These are phyloP conservation scores for Niveomyces coronatus DNA, from an alignment of 2,329 filamentous ascomycete genomes.

Conservation along the genomic window DNA sequence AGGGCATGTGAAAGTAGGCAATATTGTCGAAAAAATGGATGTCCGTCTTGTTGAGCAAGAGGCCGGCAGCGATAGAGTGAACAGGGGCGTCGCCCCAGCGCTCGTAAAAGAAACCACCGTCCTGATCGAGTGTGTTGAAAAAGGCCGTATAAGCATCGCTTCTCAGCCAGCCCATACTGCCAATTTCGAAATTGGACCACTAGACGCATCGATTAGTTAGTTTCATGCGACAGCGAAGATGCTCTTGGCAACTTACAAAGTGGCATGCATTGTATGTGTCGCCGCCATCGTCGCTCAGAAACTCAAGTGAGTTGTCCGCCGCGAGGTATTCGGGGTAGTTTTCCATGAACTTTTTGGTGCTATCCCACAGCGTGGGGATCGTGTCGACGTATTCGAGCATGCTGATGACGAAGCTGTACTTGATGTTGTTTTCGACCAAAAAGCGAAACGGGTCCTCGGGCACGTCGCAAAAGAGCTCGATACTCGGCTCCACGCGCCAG, in stretches of 20 bases:
- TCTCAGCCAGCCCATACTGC: slow-evolving; percentile 86
- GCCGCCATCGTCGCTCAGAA: slow-evolving; percentile 84
- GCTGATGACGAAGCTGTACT: slow-evolving; percentile 94
- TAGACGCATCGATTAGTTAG: slow-evolving; percentile 27
- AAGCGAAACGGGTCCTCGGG: slow-evolving; percentile 92
- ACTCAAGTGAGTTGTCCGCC: slow-evolving; percentile 76
- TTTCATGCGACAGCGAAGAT: not conserved
- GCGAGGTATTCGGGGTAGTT: slow-evolving; percentile 81
- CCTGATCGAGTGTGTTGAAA: slow-evolving; percentile 85
- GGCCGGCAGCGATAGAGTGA: slow-evolving; percentile 86
- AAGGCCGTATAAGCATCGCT: slow-evolving; percentile 83
- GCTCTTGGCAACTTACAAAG: slow-evolving; percentile 54
- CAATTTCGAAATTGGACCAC: slow-evolving; percentile 99
- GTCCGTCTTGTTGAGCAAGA: slow-evolving; percentile 85
- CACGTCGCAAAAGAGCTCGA: slow-evolving; percentile 94
- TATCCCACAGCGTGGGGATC: slow-evolving; percentile 92
- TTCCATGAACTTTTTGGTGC: slow-evolving; percentile 87
- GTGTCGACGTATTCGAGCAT: slow-evolving; percentile 96
- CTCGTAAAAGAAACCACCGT: slow-evolving; percentile 97
- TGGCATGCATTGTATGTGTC: slow-evolving; percentile 95
- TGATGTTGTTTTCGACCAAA: slow-evolving; percentile 94
- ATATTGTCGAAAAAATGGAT: slow-evolving; percentile 99
- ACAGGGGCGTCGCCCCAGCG: slow-evolving; percentile 97
- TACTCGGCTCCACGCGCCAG: slow-evolving; percentile 96
- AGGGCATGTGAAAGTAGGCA: slow-evolving; percentile 94